Evolutionary conservation across 2,329 filamentous ascomycete genomes (phyloP), one percentile per base, ranked within the genome.

Genomic region (Cladosporium sp.): DNA sequence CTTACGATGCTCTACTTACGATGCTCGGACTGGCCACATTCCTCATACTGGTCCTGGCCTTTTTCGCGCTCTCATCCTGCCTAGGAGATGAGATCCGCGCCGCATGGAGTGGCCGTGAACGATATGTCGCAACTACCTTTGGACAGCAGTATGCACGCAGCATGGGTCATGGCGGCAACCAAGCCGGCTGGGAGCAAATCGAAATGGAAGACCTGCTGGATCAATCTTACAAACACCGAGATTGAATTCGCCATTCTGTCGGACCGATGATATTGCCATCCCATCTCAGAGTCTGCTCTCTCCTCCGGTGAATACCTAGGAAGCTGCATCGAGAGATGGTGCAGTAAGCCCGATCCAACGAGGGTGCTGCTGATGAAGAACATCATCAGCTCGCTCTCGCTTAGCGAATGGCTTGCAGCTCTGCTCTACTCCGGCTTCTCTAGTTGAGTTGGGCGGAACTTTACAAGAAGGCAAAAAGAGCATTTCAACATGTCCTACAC

Each of bases 171-270:
- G 82, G 82, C 48, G 81, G 81, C 8, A 83, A 82, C 7, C 78
- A 81, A 36, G 82, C 81, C 10, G 83, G 85, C 66, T 88, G 85
- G 72, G 86, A 88, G 72, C 85, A 87, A 67, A 87, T 88, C 66
- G 86, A 88, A 75, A 80, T 88, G 82, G 83, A 88, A 67, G 83
- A 86, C 65, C 85, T 88, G 83, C 77, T 87, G 63, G 79, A 79
- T 60, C 59, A 73, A 56, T 68, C 67, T 14, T 43, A 77, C 49
- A 54, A 51, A 4, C 51, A 68, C n/a, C 59, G 67, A 26, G 57
- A 64, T 32, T 32, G 28, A 57, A 10, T 18, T 18, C 59, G 48
- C 39, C 39, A 4, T 5, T 46, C 39, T 21, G 39, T 46, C n/a
- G 7, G 21, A 46, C n/a, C n/a, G 7, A 23, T n/a, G 36, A 21